These are phyloP conservation scores for Eimeria nieschulzi DNA, from an alignment of 169 alveolate genomes.

Conservation along the genomic window DNA sequence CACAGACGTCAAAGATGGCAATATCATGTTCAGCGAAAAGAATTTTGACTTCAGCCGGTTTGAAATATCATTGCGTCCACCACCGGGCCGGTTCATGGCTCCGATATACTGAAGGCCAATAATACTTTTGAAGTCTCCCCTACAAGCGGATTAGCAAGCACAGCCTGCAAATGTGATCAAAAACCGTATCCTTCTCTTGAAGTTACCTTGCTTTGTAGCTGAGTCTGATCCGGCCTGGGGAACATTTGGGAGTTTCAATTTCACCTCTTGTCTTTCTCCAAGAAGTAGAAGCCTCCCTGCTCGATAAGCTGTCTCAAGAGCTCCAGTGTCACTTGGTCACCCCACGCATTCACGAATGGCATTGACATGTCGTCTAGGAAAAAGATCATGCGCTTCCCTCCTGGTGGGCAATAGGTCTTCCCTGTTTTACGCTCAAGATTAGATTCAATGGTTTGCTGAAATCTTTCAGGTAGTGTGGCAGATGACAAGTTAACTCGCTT, in stretches of 20 bases:
- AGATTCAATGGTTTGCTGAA: conserved; percentile 94
- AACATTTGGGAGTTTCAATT: background rate
- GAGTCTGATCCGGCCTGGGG: background rate
- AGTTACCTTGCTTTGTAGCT: conserved; percentile 79
- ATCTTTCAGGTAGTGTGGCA: conserved; percentile 95
- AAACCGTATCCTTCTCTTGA: conserved; percentile 92
- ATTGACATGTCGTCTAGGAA: conserved; percentile 96
- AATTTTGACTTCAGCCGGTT: conserved; percentile 95
- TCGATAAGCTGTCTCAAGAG: conserved; percentile 93
- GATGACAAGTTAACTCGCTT: conserved; percentile 94
- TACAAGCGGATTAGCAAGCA: background rate
- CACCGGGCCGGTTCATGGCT: conserved; percentile 97
- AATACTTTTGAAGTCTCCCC: conserved; percentile 94
- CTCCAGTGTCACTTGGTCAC: conserved; percentile 96
- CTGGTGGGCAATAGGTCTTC: conserved; percentile 93
- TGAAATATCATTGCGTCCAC: conserved; percentile 98
- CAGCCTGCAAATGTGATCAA: background rate
- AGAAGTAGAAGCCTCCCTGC: conserved; percentile 94
- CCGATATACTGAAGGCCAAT: conserved; percentile 92
- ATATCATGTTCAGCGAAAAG: conserved; percentile 95
- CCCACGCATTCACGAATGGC: conserved; percentile 97
- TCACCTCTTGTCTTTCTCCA: conserved; percentile 91
- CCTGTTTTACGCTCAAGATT: conserved; percentile 95
- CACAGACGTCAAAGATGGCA: conserved; percentile 93
- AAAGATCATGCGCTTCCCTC: conserved; percentile 91